Evolutionary conservation across 2,329 filamentous ascomycete species (phyloP).

Genomic region (Fusarium coicis): DNA sequence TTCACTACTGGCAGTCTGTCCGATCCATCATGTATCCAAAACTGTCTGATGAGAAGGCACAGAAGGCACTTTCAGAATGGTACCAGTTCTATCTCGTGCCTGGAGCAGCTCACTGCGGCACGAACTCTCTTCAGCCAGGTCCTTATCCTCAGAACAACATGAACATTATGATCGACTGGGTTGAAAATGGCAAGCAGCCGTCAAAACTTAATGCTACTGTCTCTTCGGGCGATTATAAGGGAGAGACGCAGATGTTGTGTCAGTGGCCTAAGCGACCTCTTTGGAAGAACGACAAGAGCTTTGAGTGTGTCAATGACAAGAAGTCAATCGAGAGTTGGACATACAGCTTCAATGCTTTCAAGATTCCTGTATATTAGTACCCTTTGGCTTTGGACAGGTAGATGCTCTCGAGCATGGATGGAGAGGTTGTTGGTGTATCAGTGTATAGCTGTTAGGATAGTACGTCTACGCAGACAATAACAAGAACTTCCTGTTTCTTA

Average conservation of each 20-base stretch:
- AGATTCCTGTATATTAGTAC: neutral
- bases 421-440: neutral
- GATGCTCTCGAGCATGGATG: neutral
- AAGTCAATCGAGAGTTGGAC: constrained; percentile 1
- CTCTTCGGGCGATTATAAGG: neutral
- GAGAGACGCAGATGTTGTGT: constrained; percentile 6
- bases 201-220: neutral
- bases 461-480: accelerated
- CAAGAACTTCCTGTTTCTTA: neutral
- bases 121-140: neutral
- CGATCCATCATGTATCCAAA: neutral
- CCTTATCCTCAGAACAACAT: constrained; percentile 9
- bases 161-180: constrained; percentile 4
- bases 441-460: neutral
- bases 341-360: neutral
- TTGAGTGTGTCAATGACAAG: neutral
- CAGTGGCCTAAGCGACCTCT: constrained; percentile 2
- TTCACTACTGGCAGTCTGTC: constrained; percentile 8
- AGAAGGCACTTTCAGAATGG: neutral
- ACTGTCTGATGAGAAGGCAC: neutral
- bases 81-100: constrained; percentile 8
- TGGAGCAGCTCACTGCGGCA: constrained; percentile 3
- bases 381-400: no score
- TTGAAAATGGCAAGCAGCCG: neutral
- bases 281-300: neutral